Base-by-base conservation (phyloP, 805 yeast genomes). In the Teunomyces kruisii region DNA sequence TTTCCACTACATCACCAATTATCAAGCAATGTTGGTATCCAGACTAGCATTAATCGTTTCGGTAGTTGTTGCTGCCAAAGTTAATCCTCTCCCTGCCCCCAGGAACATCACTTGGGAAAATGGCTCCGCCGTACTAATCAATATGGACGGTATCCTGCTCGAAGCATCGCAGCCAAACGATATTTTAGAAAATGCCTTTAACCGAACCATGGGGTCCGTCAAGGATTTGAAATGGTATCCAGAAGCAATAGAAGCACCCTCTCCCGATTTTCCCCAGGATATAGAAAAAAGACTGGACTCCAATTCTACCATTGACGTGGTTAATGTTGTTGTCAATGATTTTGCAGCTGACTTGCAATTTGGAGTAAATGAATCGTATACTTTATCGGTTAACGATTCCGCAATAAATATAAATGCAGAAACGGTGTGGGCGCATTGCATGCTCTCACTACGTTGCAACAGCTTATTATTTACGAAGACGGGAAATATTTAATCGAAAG, bases 361-460 rank as follows among this genome's bases (percentile, higher is more conserved):
- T 39, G 72, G 67, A 6, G 71, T 68, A 22, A 62, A 70, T 49
- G 75, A 70, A 50, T 53, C 68, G 7, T 71, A 68, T 46, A 47
- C 56, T n/a, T 43, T 71, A 39, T 32, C 39, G 4, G 51, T 63
- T 4, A 43, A 42, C 9, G 32, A 28, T n/a, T 44, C 46, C 16
- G 39, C 33, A 15, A 53, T 70, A 17, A 28, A 36, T 6, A 61
- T 71, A 27, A 43, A 36, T 1, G 64, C 75, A 4, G 52, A 35
- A 14, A 71, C 75, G 3, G 49, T 58, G 6, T 72, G 75, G 78
- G 76, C 9, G 75, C 68, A 1, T 54, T 72, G 36, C 65, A 70
- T 48, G 75, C 68, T 0, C 59, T 72, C 32, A 56, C 64, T 8
- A 72, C 78, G 1, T 53, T 72, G 28, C 69, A 70, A 45, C 76